Percentiles rank a stretch among this genome's conserved stretches.
These are phyloP conservation scores for Mortierella sp. DNA, from an alignment of 371 early-diverging fungal genomes.

Conservation along the genomic window DNA sequence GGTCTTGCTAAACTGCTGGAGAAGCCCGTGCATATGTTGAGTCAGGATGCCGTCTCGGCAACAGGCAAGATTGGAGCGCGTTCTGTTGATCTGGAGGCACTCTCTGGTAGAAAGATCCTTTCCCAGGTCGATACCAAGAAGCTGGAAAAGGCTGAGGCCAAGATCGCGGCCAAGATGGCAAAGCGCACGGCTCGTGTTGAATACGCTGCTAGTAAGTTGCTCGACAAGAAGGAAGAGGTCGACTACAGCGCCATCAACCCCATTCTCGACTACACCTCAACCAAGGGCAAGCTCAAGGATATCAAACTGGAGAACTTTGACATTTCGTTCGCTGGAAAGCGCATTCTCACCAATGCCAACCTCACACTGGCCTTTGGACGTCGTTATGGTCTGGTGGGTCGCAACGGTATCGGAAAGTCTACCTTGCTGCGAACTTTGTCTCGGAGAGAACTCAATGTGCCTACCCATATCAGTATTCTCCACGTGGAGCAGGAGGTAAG, in stretches of 20 bases:
- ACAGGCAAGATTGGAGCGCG: conserved; percentile 60
- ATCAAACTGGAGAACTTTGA: conserved; percentile 96
- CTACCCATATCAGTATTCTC: conserved; percentile 89
- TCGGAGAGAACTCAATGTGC: conserved; percentile 88
- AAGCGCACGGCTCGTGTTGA: conserved; percentile 77
- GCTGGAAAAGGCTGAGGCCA: conserved; percentile 92
- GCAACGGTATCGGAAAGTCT: conserved; percentile 99
- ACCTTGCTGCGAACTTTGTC: conserved; percentile 96
- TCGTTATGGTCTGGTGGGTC: conserved; percentile 97
- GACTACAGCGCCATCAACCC: conserved; percentile 82
- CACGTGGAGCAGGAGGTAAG: conserved; percentile 97
- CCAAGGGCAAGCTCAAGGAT: conserved; percentile 91
- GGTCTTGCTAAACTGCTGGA: conserved; percentile 59
- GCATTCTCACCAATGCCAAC: conserved; percentile 89
- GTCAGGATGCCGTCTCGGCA: conserved; percentile 66
- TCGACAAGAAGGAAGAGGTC: conserved; percentile 75
- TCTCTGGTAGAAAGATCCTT: conserved; percentile 74
- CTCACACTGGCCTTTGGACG: conserved; percentile 90
- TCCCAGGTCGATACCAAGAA: conserved; percentile 93
- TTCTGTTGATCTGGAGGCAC: conserved; percentile 74
- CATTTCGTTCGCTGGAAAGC: conserved; percentile 94
- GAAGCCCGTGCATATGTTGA: conserved; percentile 68
- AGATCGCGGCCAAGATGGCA: conserved; percentile 90
- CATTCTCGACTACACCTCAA: conserved; percentile 85
- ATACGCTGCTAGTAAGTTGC: conserved; percentile 85